Evolutionary conservation across 2,329 filamentous ascomycete species (phyloP).

Genomic region (Cladosporium halotolerans): DNA sequence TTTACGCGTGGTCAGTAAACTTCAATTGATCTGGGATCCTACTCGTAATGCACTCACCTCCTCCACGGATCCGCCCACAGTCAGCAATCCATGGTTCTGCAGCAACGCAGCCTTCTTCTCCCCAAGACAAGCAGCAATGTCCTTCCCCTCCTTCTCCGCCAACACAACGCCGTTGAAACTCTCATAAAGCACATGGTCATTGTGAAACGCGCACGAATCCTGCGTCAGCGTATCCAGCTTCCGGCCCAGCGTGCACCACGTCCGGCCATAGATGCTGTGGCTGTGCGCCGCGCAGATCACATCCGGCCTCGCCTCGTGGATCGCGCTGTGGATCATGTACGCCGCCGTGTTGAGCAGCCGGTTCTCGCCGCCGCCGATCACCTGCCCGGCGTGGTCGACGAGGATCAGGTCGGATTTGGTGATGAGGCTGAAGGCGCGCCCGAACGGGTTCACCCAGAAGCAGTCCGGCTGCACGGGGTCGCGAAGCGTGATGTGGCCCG

Average conservation of each 20-base stretch:
- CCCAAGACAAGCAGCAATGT: constrained; percentile 37
- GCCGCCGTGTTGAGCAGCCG: constrained; percentile 40
- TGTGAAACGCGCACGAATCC: constrained; percentile 38
- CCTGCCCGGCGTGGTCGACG: constrained; percentile 38
- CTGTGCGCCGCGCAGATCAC: constrained; percentile 40
- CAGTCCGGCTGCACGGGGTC: constrained; percentile 31
- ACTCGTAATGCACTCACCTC: constrained; percentile 25
- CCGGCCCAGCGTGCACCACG: constrained; percentile 38
- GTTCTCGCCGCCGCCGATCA: constrained; percentile 36
- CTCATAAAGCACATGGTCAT: constrained; percentile 36
- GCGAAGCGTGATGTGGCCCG: constrained; percentile 38
- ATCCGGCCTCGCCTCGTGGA: constrained; percentile 39
- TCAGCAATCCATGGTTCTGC: constrained; percentile 43
- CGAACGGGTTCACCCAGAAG: constrained; percentile 39
- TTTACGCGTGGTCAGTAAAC: not conserved
- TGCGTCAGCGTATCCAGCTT: constrained; percentile 42
- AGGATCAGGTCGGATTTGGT: constrained; percentile 43
- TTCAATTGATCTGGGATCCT: too few relatives aligned
- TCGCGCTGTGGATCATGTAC: constrained; percentile 41
- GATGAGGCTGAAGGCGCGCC: constrained; percentile 37
- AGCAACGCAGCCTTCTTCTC: constrained; percentile 38
- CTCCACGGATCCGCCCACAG: constrained; percentile 36
- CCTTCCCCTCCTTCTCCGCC: constrained; percentile 38
- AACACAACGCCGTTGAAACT: constrained; percentile 44
- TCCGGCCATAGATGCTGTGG: constrained; percentile 40